Evolutionary conservation across 495 filamentous ascomycete species (phyloP), one percentile per base, ranked within the genome.

Genomic region (Penicillium pulvis): DNA sequence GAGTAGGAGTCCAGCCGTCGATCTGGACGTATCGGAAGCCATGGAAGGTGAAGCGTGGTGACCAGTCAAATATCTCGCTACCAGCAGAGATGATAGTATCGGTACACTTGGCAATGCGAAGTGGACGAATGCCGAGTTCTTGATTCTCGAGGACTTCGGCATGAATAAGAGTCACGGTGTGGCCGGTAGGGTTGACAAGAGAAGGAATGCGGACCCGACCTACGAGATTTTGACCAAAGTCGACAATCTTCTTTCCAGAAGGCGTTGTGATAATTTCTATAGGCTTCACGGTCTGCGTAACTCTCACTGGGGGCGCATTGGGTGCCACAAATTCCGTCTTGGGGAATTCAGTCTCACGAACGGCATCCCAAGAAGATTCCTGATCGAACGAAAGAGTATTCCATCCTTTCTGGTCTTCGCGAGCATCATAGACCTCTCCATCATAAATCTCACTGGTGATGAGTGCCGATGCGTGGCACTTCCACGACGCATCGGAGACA

Each of bases 161-260:
- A 62, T 84, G 81, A 0, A 57, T 70, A 28, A 84, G 69, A 20
- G 62, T 72, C 6, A 68, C 53, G 10, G 17, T 54, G 5, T 55
- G 43, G 10, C 74, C 75, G 17, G 57, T 55, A 0, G 75, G 69
- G 7, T 73, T 75, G 3, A 59, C 46, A 5, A 77, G 67, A 0
- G 60, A 68, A n/a, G 56, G 64, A 20, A 81, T 61, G 6, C 63
- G 63, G n/a, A 84, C 60, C 47, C 72, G 73, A 4, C 81, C 83
- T 5, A 83, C 82, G 11, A 84, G 67, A 54, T 84, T 85, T 57
- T 84, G 83, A 12, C 81, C 81, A 58, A 83, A 84, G 57, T 85
- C 83, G 6, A 85, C 51, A 4, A 84, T 75, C 0, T 67, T 77
- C 47, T 77, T 77, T 9, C 79, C 78, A 2, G 71, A 67, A 3